These are phyloP conservation scores for Scopulariopsis brevicaulis DNA, from an alignment of 2,329 filamentous ascomycete genomes.

Conservation along the genomic window DNA sequence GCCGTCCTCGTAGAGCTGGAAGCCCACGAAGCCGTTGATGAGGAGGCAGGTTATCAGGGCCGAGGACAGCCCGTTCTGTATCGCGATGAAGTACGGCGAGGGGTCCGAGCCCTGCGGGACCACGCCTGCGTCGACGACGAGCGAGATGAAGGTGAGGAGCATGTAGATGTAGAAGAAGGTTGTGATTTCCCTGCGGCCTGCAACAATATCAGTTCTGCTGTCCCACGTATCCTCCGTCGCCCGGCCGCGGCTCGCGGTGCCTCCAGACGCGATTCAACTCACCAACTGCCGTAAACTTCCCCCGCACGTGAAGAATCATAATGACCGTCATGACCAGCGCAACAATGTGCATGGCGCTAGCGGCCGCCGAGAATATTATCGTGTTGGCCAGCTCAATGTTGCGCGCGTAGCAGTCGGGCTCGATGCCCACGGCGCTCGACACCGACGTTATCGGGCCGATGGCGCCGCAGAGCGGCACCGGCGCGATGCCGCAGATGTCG, in stretches of 20 bases:
- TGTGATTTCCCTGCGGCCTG: slow-evolving; percentile 57
- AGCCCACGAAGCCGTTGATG: slow-evolving; percentile 97
- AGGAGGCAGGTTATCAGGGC: slow-evolving; percentile 80
- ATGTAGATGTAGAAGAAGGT: slow-evolving; percentile 98
- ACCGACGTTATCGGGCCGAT: slow-evolving; percentile 66
- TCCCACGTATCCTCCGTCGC: background rate
- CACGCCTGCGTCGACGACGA: slow-evolving; percentile 87
- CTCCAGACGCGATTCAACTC: slow-evolving; percentile 19
- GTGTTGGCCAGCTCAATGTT: slow-evolving; percentile 96
- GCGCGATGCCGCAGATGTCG: slow-evolving; percentile 71
- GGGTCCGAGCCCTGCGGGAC: slow-evolving; percentile 69
- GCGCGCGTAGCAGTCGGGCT: slow-evolving; percentile 83
- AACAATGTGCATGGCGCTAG: slow-evolving; percentile 84
- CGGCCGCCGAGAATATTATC: slow-evolving; percentile 91
- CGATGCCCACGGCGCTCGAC: slow-evolving; percentile 61
- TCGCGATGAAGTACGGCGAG: slow-evolving; percentile 85
- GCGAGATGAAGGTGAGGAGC: slow-evolving; percentile 75
- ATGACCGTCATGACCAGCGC: slow-evolving; percentile 87
- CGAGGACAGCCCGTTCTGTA: slow-evolving; percentile 75
- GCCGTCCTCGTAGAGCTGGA: slow-evolving; percentile 96
- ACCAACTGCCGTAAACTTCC: slow-evolving; percentile 98
- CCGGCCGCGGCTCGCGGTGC: background rate
- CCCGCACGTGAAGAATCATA: slow-evolving; percentile 94
- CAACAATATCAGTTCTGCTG: background rate
- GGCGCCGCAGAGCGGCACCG: slow-evolving; percentile 77